A percentile compares a stretch with the other conserved stretches of the same genome.
Evolutionary conservation across 305 asterid species (phyloP).

Genomic region (Stenogyne calaminthoides): DNA sequence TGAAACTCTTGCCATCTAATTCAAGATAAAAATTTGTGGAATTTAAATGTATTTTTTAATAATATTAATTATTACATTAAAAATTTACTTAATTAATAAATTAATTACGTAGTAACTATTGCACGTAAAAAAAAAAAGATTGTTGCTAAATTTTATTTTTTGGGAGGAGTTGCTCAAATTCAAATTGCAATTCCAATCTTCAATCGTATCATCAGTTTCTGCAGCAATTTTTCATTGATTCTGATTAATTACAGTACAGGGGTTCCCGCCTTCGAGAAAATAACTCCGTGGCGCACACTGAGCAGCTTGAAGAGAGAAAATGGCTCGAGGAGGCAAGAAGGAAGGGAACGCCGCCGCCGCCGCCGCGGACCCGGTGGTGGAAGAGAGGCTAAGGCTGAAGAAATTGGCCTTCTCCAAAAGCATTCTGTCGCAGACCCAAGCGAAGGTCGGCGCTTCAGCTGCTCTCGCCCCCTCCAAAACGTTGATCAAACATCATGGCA

Average conservation of each 20-base stretch:
- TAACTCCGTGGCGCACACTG: constrained; percentile 5
- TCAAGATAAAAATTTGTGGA: too few relatives aligned
- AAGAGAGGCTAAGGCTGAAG: constrained; percentile 63
- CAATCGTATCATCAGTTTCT: not conserved
- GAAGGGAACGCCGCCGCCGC: constrained; percentile 41
- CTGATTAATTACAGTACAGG: not conserved
- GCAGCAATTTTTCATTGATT: not conserved
- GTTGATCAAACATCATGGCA: constrained; percentile 78
- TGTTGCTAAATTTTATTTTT: too few relatives aligned
- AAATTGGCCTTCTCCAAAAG: constrained; percentile 49
- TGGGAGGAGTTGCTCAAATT: too few relatives aligned
- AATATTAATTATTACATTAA: too few relatives aligned
- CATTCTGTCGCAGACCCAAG: constrained; percentile 49
- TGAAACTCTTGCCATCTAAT: too few relatives aligned
- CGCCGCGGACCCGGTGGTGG: constrained; percentile 49
- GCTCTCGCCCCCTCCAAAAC: constrained; percentile 67
- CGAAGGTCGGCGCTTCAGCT: constrained; percentile 39
- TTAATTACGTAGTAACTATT: too few relatives aligned
- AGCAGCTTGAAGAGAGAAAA: constrained; percentile 15
- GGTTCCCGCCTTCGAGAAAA: constrained; percentile 29
- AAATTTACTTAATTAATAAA: too few relatives aligned
- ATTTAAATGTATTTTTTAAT: too few relatives aligned
- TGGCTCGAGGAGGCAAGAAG: constrained; percentile 64
- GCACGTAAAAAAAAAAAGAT: too few relatives aligned
- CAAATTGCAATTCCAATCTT: not conserved